Evolutionary conservation across 176 grass and related monocot species (phyloP).

Genomic region (Carex littledalei): DNA sequence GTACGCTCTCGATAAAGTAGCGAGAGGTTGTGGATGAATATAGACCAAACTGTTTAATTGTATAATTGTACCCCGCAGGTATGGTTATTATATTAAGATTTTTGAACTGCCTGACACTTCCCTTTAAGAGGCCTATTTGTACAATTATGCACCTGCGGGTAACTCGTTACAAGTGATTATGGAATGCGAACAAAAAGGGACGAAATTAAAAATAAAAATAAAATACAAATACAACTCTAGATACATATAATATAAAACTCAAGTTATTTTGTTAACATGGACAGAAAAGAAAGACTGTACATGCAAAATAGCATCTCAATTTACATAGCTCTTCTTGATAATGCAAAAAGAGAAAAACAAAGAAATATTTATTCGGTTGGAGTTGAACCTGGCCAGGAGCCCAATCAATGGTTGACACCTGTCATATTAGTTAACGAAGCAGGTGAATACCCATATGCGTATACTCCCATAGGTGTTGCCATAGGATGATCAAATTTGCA

Average conservation of each 20-base stretch:
- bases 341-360: constrained; percentile 33
- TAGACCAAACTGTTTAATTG: too few species aligned
- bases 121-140: too few species aligned
- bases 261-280: background rate
- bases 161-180: background rate
- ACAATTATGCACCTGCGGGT: background rate
- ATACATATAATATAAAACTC: constrained; percentile 14
- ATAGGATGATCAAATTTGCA: constrained; percentile 99
- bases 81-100: too few species aligned
- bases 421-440: constrained; percentile 43
- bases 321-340: constrained; percentile 61
- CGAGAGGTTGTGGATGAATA: too few species aligned
- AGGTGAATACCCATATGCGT: constrained; percentile 51
- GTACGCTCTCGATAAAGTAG: too few species aligned
- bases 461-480: constrained; percentile 69
- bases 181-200: background rate
- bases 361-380: constrained; percentile 29
- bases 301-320: constrained; percentile 64
- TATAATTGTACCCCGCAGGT: too few species aligned
- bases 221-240: background rate
- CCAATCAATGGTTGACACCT: constrained; percentile 36
- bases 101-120: too few species aligned
- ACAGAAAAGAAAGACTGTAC: constrained; percentile 44
- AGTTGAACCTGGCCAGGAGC: constrained; percentile 41
- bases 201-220: background rate